Base-by-base conservation (phyloP, 306 rosid genomes). In the Mimosa pudica region DNA sequence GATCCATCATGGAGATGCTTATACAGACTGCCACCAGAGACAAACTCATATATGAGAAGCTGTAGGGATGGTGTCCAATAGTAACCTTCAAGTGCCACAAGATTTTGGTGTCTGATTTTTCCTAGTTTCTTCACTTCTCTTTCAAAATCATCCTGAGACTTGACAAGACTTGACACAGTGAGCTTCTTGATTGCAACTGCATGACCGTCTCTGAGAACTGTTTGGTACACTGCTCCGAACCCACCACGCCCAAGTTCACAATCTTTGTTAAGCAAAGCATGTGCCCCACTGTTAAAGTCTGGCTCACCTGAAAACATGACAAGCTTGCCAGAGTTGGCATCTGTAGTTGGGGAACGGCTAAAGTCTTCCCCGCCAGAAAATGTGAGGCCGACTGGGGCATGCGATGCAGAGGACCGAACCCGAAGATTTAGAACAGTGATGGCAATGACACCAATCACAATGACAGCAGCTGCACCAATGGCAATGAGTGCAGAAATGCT, bases 231-330 rank as follows among this genome's bases (percentile, higher is more conserved):
- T 9, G 98, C 92, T 52, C 99, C 99, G 35, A 96, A 96, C 45
- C 99, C 99, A 2, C 99, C 99, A 41, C 98, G 98, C 20, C 99
- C 99, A 70, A 96, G 99, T 90, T 96, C 99, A 36, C 98, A 96
- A 71, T 96, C 98, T 89, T 96, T 96, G 81, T 93, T 96, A 81
- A 96, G 98, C 70, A 96, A 88, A 74, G 99, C 97, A 77, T 96
- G 99, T 3, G 98, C 96, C 24, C 99, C 96, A 3, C 94, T 89
- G 85, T 96, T 93, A 88, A 96, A 93, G 76, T 93, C 99, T 13
- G 96, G 98, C 52, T 91, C 99, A 10, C 99, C 99, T 1, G 99
- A 93, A 86, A 96, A 96, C 99, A 96, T 93, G 82, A 96, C 96
- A 42, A 96, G 98, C 87, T 96, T 96, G 78, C 99, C 99, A 54